A percentile compares a stretch with the other conserved stretches of the same genome.
Evolutionary conservation across 108 stramenopile genomes (phyloP).

Genomic region (Nitzschia sp.): DNA sequence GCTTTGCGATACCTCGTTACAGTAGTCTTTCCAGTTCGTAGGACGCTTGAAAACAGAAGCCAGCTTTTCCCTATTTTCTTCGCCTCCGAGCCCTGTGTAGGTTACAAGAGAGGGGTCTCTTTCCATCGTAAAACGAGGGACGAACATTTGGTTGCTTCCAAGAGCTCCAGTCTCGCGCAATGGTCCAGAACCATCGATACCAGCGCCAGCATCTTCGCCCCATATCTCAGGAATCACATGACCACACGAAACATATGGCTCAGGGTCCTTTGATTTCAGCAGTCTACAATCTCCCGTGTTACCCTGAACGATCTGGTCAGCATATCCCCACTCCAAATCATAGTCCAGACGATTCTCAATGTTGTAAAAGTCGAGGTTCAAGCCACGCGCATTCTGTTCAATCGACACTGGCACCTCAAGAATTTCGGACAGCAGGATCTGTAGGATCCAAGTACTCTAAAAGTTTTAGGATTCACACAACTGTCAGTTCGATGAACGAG

Average conservation of each 20-base stretch:
- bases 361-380: constrained; percentile 28
- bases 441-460: too few species aligned
- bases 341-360: too few species aligned
- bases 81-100: constrained; percentile 38
- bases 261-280: neutral
- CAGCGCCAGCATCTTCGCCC: neutral
- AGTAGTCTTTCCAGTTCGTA: constrained; percentile 42
- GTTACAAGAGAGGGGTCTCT: constrained; percentile 29
- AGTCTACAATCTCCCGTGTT: neutral
- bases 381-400: constrained; percentile 1
- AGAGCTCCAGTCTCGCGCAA: neutral
- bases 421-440: constrained; percentile 39
- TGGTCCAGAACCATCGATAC: neutral
- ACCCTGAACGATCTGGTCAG: neutral
- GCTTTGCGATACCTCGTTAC: constrained; percentile 23
- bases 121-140: constrained; percentile 33
- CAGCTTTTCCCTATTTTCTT: constrained; percentile 14
- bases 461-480: too few species aligned
- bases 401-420: constrained; percentile 32
- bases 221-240: constrained; percentile 32
- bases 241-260: constrained; percentile 30
- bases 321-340: too few species aligned
- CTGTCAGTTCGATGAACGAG: too few species aligned
- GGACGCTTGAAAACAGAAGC: constrained; percentile 42
- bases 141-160: constrained; percentile 25